A percentile compares a stretch with the other conserved stretches of the same genome.
Conservation (phyloP, 2,329 filamentous ascomycete genomes). For the Didymella segeticola region DNA sequence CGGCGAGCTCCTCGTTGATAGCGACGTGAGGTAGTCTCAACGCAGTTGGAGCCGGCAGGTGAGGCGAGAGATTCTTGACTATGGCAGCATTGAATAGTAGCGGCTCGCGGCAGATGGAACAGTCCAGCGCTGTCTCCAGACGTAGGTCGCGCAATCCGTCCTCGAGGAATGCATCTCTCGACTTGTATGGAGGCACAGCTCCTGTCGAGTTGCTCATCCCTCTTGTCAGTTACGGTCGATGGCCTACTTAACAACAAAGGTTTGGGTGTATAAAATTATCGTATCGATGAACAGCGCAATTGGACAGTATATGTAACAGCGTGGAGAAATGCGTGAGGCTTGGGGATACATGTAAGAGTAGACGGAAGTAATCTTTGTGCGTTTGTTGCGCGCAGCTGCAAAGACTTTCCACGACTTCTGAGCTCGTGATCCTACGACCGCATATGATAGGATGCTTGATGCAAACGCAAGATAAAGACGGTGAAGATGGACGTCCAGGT, state of each 20-base stretch:
- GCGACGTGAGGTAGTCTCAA: background rate
- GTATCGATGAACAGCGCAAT: no score
- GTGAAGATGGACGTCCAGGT: background rate
- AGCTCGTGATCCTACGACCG: no score
- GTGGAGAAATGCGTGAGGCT: background rate
- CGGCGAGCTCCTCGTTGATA: background rate
- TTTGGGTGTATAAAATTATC: no score
- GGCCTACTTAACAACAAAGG: no score
- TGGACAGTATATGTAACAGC: background rate
- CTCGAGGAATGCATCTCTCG: background rate
- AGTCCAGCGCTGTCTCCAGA: background rate
- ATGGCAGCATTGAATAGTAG: background rate
- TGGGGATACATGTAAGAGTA: background rate
- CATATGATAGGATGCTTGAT: background rate
- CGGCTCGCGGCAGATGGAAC: constrained; percentile 1
- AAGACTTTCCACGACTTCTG: background rate
- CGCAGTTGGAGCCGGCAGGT: background rate
- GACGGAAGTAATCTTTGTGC: background rate
- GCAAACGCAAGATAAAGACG: background rate
- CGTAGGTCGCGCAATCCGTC: background rate
- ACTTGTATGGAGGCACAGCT: background rate
- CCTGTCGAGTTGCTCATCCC: background rate
- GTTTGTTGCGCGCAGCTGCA: background rate
- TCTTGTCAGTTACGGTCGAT: background rate
- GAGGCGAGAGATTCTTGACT: background rate